Conservation (phyloP, 768 basidiomycete genomes). For the Pulveroboletus sp. region DNA sequence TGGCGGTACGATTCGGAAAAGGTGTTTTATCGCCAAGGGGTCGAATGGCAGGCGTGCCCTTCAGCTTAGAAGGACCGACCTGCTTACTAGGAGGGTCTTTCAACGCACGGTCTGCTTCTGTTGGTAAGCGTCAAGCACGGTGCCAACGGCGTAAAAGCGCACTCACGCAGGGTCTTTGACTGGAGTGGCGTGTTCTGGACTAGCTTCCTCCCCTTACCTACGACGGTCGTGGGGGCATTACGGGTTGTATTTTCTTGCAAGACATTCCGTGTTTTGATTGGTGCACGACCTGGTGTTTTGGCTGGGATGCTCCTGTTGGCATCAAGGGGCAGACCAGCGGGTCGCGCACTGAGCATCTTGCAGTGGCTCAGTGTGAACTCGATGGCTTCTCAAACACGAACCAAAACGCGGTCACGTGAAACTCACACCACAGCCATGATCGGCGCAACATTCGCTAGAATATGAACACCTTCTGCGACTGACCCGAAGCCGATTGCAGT, state of each 20-base stretch:
- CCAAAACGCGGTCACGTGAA: conserved; percentile 28
- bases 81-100: conserved; percentile 27
- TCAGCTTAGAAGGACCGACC: conserved; percentile 20
- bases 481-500: no score
- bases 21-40: conserved; percentile 75
- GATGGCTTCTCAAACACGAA: conserved; percentile 8
- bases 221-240: conserved; percentile 38
- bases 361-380: conserved; percentile 1
- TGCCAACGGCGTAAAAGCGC: no score
- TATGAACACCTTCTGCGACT: no score
- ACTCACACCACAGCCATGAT: background rate
- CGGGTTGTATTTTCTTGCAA: conserved; percentile 48
- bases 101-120: conserved; percentile 19
- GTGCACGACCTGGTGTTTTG: conserved; percentile 55
- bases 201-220: conserved; percentile 42
- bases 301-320: conserved; percentile 21
- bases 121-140: background rate
- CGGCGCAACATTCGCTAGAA: no score
- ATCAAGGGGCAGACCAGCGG: conserved; percentile 25
- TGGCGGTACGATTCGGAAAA: conserved; percentile 54
- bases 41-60: conserved; percentile 31
- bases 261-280: conserved; percentile 34
- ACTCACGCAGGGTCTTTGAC: conserved; percentile 28
- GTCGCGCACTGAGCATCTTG: conserved; percentile 29
- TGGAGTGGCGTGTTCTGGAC: conserved; percentile 35